These are phyloP conservation scores for Scheffersomyces amazonensis DNA, from an alignment of 805 yeast genomes.

Conservation along the genomic window DNA sequence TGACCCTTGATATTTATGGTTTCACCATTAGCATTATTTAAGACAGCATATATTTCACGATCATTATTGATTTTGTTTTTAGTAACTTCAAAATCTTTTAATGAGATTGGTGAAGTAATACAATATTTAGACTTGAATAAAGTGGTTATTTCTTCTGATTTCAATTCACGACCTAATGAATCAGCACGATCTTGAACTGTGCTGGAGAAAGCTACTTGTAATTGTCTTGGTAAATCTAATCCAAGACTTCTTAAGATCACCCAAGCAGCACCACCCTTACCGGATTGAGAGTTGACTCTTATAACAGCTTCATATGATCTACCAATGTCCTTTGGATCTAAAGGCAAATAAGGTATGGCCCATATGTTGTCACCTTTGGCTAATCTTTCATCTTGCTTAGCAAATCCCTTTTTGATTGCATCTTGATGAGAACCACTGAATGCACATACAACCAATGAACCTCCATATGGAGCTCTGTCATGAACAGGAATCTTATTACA, in stretches of 20 bases:
- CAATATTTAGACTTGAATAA: constrained; percentile 59
- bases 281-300: constrained; percentile 83
- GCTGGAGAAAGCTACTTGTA: constrained; percentile 67
- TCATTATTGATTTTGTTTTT: constrained; percentile 30
- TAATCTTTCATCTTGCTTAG: constrained; percentile 43
- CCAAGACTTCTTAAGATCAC: constrained; percentile 67
- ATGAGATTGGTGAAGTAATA: constrained; percentile 22
- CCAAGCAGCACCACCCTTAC: constrained; percentile 89
- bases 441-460: constrained; percentile 75
- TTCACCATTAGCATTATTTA: constrained; percentile 13
- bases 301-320: constrained; percentile 79
- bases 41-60: constrained; percentile 47
- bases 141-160: constrained; percentile 59
- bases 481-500: constrained; percentile 75
- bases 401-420: constrained; percentile 67
- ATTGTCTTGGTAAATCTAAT: constrained; percentile 67
- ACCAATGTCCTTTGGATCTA: constrained; percentile 80
- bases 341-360: constrained; percentile 74
- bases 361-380: constrained; percentile 38
- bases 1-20: constrained; percentile 44
- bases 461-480: constrained; percentile 79
- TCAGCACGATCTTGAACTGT: constrained; percentile 67
- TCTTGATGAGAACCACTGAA: constrained; percentile 75
- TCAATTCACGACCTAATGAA: constrained; percentile 63
- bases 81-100: constrained; percentile 47